Base-by-base conservation (phyloP, 495 filamentous ascomycete species). In the Xeromyces bisporus region DNA sequence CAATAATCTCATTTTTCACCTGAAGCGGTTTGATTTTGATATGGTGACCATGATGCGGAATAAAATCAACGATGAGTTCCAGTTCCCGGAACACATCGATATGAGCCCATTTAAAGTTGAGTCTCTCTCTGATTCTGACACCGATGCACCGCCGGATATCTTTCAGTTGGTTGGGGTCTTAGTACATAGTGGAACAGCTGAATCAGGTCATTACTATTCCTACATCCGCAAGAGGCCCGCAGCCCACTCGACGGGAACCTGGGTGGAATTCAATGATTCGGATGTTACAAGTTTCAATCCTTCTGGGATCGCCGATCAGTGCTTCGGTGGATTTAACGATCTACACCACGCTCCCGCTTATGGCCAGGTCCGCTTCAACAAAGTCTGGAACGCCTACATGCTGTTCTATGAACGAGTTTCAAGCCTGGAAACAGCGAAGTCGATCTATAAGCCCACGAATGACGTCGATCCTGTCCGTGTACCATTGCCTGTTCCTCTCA, bases 11-110 rank as follows among this genome's bases (percentile, higher is more conserved):
- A 94, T 94, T 25, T 93, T 94, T 53, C 86, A 89, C 45, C 59
- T 99, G 28, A 99, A 99, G 51, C 70, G 89, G 13, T 99, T 99
- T 47, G 86, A 94, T 36, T 96, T 89, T 50, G 91, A 94, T 44
- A 61, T 94, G 43, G 69, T 81, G 28, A 77, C 73, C 2, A 71
- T 89, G 53, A 64, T 76, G 45, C 67, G 89, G 33, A 84, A 69
- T 57, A 99, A 99, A 55, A 87, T 96, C 56, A 94, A 99, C 44
- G 91, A 96, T 43, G 66, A 75, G 31, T 99, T 99, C 46, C 62
- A 78, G 17, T 99, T 99, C 42, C 89, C 89, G 0, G 55, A 58
- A 5, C 65, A 56, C 16, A 82, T 99, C 35, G 79, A 99, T 48
- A 91, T 99, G 80, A 67, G 71, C 11, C 80, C 75, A 1, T 99